Evolutionary conservation across 164 flowering plant genomes (phyloP), one percentile per base, ranked within the genome.

Genomic region (Liriodendron chinense): DNA sequence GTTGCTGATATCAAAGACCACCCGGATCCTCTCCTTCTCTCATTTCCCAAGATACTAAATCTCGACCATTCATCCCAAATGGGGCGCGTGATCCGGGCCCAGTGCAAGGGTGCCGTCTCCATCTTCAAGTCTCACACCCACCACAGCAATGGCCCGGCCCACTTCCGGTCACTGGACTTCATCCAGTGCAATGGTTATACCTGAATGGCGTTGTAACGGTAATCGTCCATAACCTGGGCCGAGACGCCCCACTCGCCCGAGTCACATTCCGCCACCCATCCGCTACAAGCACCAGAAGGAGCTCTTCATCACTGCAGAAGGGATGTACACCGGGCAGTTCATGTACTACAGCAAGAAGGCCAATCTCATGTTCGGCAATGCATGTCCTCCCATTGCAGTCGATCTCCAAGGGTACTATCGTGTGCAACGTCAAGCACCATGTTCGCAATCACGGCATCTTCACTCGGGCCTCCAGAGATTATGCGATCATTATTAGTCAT

Each of bases 401-500:
- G 2, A 83, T 87, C 53, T 88, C 88, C 9, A 87, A 87, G 49
- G 88, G 90, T 14, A 88, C 90, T 7, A 88, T 87, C 13, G 82
- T 87, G 1, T 87, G 88, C 77, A 87, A 87, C 81, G 90, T 87
- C n/a, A 88, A 87, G 75, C 90, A 85, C 75, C 88, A 85, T 59
- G 88, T 85, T 4, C 87, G 90, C 2, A 88, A 85, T 49, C 88
- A 87, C 5, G 90, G 90, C 12, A 83, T 80, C 12, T 72, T 87
- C 9, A 87, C 90, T 61, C 80, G 90, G 73, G 57, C 78, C 21
- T 87, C 90, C 34, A 88, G 88, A 1, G 90, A 87, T 68, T 87
- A 87, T 22, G 86, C 85, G 1, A 78, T 87, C 24, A 83, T 87
- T 47, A 80, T 87, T 71, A 81, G 84, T 59, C 90, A 87, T 70